Evolutionary conservation across 2,329 filamentous ascomycete genomes (phyloP).

Genomic region (Pseudopithomyces maydicus): DNA sequence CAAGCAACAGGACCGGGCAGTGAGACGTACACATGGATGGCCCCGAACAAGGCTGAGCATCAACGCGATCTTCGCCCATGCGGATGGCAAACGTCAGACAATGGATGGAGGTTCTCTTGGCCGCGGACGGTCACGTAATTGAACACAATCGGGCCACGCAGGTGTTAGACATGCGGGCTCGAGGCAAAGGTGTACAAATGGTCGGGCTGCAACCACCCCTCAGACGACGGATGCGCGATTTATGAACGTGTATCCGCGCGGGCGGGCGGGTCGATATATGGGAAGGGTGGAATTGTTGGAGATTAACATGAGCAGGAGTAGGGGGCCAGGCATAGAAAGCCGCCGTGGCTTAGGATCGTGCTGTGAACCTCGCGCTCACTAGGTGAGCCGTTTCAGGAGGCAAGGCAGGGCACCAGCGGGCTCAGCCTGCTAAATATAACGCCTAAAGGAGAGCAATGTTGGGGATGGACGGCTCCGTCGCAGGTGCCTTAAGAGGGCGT

Average conservation of each 20-base stretch:
- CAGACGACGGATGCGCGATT: background rate
- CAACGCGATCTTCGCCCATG: background rate
- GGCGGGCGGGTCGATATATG: background rate
- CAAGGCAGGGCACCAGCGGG: background rate
- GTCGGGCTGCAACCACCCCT: too few species aligned
- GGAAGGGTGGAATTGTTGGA: background rate
- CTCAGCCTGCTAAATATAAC: slow-evolving; percentile 2
- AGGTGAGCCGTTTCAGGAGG: background rate
- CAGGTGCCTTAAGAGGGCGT: background rate
- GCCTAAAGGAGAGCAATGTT: background rate
- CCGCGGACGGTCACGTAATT: background rate
- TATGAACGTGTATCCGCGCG: background rate
- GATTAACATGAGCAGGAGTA: background rate
- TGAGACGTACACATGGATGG: background rate
- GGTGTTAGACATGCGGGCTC: background rate
- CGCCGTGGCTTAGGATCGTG: background rate
- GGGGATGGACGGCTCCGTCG: background rate
- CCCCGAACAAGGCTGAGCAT: slow-evolving; percentile 4
- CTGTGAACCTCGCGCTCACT: slow-evolving; percentile 2
- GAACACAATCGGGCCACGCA: background rate
- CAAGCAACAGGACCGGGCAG: background rate
- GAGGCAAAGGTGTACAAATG: too few species aligned
- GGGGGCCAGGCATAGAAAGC: background rate
- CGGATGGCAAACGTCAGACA: background rate
- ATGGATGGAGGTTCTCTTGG: background rate